phyloP scores from a whole-genome alignment of 192 early-diverging fungal species.

The Mortierella claussenii region DNA sequence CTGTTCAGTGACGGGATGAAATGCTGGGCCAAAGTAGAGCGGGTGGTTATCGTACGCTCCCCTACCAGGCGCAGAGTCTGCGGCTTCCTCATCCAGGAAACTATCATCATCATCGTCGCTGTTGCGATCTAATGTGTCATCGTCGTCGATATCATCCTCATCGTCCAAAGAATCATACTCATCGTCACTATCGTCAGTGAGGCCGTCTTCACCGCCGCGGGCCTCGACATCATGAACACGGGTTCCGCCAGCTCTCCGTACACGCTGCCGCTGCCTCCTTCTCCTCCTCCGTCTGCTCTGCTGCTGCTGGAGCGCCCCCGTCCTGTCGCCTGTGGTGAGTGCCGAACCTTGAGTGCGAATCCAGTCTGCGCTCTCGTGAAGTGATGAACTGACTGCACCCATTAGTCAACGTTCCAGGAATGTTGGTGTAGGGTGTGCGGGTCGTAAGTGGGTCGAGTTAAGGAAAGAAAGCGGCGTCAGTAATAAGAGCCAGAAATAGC shows the following conservation, averaged over 20 bases:
- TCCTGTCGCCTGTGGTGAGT: background rate
- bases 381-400: constrained; percentile 46
- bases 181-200: constrained; percentile 5
- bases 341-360: constrained; percentile 16
- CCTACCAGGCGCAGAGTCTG: background rate
- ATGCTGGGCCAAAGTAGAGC: constrained; percentile 45
- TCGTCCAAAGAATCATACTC: constrained; percentile 15
- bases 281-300: constrained; percentile 11
- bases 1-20: constrained; percentile 48
- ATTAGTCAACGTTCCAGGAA: no score
- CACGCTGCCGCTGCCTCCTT: constrained; percentile 5
- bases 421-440: no score
- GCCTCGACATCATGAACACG: constrained; percentile 17
- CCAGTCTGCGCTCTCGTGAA: constrained; percentile 23
- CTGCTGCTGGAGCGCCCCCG: background rate
- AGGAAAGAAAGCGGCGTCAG: no score
- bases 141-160: constrained; percentile 8
- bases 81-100: constrained; percentile 5
- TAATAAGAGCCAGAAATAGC: no score
- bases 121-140: background rate
- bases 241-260: background rate
- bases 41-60: constrained; percentile 28
- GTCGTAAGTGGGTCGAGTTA: no score
- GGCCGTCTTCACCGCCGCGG: constrained; percentile 1
- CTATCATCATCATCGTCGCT: constrained; percentile 32